Base-by-base conservation (phyloP, 1,139 yeast species). In the Hansenula lynferdii region DNA sequence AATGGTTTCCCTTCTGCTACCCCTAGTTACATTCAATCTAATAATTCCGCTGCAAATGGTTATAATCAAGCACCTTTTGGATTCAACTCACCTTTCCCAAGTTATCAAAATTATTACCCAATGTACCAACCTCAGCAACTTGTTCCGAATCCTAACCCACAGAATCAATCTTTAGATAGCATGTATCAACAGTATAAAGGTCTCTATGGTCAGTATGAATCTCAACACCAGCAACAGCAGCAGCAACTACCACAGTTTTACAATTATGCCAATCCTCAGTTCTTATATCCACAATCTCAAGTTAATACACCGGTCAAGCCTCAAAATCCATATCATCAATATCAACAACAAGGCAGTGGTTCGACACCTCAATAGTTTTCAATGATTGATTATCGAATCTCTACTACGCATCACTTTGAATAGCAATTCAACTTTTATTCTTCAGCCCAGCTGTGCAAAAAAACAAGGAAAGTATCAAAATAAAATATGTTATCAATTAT, bases 241-340 rank as follows among this genome's bases (percentile, higher is more conserved):
- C 40, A 22, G 21, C 34, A 29, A 14, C 23, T 5, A 6, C 42
- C 23, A 10, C 30, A 32, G 12, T 21, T 21, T 19, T 15, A 25
- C n/a, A 21, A n/a, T 26, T 34, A 26, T n/a, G 22, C 22, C 9
- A 18, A 17, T 12, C 24, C 24, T 23, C 31, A 20, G n/a, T n/a
- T n/a, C n/a, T n/a, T n/a, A n/a, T n/a, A n/a, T n/a, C n/a, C n/a
- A n/a, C n/a, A n/a, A n/a, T n/a, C n/a, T n/a, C n/a, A n/a, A n/a
- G n/a, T 10, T 27, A 27, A 35, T 35, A 24, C n/a, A 19, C 29
- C 19, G 18, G 22, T 22, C 24, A 18, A n/a, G n/a, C n/a, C n/a
- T 7, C 40, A 30, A 21, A 33, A 41, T 5, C 39, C 39, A 19
- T 18, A 30, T 23, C 40, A 41, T 18, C 28, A 26, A n/a, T 32